Evolutionary conservation across 139 green algal species (phyloP), one percentile per base, ranked within the genome.

Genomic region (Nannochloris sp.): DNA sequence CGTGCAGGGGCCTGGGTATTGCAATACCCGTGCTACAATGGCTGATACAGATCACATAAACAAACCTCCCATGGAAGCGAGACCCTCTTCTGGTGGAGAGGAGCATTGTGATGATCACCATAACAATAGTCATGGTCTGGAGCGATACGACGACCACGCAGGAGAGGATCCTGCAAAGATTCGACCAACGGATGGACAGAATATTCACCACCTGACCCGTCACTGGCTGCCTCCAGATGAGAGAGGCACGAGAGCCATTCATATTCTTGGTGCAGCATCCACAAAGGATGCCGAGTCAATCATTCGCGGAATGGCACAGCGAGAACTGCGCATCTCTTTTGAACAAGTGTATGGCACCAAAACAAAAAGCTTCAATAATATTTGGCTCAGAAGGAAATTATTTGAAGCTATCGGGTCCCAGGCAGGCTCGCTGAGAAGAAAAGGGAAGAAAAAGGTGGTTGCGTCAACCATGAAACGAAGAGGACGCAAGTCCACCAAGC

Each of bases 291-390:
- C 70, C 1, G 63, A 71, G 33, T 59, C 70, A 13, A 67, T 70
- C 53, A 67, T 76, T 16, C 33, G 62, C 8, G 57, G 13, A 12
- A 78, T 78, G 68, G 44, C 58, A 5, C 71, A 78, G 60, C 30
- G 59, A 5, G 68, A 78, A 33, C 69, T 78, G 13, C 40, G 69
- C 0, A 28, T 51, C 2, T 51, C 70, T 16, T 78, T 78, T 29
- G 57, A 77, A 26, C 17, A 65, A 8, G 68, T 77, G 3, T 78
- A 77, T 25, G 68, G 60, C 0, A 37, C 69, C 1, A n/a, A 66
- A 20, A 77, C 71, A 4, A 62, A 70, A 30, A 68, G 63, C 43
- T 78, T 73, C 44, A 79, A 79, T 66, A 79, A 79, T 56, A 63
- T 64, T 37, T 79, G 72, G 72, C 72, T 79, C 16, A 61, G 72